Evolutionary conservation across 1,284 basidiomycete genomes (phyloP), one percentile per base, ranked within the genome.

Genomic region (Earliella scabrosa): DNA sequence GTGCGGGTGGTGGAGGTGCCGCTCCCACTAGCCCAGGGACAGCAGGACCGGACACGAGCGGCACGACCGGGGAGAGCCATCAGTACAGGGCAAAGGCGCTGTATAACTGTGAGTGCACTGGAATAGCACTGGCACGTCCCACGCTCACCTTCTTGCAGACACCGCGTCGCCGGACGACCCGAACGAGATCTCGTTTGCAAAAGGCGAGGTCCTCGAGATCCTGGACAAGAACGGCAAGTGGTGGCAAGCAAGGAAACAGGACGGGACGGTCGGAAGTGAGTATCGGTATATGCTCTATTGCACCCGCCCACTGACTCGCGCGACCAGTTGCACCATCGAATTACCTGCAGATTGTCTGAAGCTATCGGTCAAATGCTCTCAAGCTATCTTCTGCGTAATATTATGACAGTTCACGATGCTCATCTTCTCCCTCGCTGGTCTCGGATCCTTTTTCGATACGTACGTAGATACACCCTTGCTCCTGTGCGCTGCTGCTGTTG

Each of bases 171-270:
- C 92, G 18, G 95, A 98, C 61, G 97, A 99, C 74, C 93, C 96
- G 9, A 97, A 94, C 68, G 97, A 99, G 76, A 92, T 99, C 47
- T 93, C 92, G 43, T 98, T 99, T 73, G 71, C 79, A 54, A 98
- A 98, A 73, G 95, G 95, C 50, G 97, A 99, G 70, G 82, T 95
- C 39, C 83, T 99, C 62, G 95, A 98, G 56, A 93, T 99, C 60
- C 75, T 97, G 50, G 97, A 99, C 76, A 96, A 93, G 72, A 85
- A 88, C 65, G 94, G 93, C 50, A 95, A 95, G 73, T 96, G 93
- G 93, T 98, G 93, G 93, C 94, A 97, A 73, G 95, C 95, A 43
- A 88, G 81, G 68, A 98, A 93, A 72, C 71, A 82, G 14, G 89
- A 93, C 68, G 97, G 95, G 47, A 77, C 85, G 57, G 78, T 87